Conservation (phyloP, 176 grass and related monocot genomes). For the Ensete ventricosum region DNA sequence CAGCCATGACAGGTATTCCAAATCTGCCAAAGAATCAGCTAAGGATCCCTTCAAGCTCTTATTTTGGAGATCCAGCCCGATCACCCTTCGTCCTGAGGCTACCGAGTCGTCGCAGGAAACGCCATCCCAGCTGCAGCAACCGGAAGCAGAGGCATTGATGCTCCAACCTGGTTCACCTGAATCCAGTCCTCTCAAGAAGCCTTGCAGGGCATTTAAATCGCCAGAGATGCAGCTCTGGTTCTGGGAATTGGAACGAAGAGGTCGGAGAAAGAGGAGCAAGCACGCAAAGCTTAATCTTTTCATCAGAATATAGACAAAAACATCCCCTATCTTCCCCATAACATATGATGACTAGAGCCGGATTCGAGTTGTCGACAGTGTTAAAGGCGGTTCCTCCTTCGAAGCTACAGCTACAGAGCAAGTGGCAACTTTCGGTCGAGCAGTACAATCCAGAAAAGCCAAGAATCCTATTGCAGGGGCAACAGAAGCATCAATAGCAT, state of each 20-base stretch:
- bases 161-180: conserved; percentile 34
- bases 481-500: background rate
- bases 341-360: background rate
- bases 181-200: conserved; percentile 35
- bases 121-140: conserved; percentile 62
- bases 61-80: conserved; percentile 61
- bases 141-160: conserved; percentile 30
- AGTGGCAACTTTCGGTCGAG: too few species aligned
- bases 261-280: conserved; percentile 10
- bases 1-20: conserved; percentile 61
- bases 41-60: conserved; percentile 51
- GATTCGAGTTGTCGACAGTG: too few species aligned
- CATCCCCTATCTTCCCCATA: conserved; percentile 13
- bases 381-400: too few species aligned
- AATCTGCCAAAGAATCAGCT: conserved; percentile 38
- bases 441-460: background rate
- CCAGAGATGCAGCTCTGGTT: conserved; percentile 36
- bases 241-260: conserved; percentile 21
- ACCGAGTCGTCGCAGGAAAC: conserved; percentile 37
- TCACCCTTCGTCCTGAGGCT: conserved; percentile 24
- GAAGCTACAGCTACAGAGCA: too few species aligned
- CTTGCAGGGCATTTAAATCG: conserved; percentile 50
- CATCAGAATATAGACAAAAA: background rate
- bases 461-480: too few species aligned
- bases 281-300: conserved; percentile 17